These are phyloP conservation scores for Phaffia tasmanica DNA, from an alignment of 768 basidiomycete species.

Conservation along the genomic window DNA sequence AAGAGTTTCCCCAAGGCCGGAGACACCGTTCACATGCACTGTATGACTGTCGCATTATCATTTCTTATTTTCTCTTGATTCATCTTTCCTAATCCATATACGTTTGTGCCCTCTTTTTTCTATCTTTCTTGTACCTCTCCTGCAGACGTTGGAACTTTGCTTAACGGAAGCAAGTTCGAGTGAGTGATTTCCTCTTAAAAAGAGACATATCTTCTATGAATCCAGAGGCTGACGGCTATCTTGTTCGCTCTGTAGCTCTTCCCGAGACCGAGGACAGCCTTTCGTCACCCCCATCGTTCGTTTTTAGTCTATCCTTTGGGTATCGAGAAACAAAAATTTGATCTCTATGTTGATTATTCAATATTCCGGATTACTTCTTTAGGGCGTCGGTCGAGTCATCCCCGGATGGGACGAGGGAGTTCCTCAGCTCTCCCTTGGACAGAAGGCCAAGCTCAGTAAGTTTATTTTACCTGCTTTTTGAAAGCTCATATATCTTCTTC, in stretches of 20 bases:
- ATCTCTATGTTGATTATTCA: background rate
- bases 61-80: background rate
- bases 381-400: constrained; percentile 25
- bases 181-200: background rate
- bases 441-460: constrained; percentile 37
- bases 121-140: background rate
- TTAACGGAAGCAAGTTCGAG: constrained; percentile 25
- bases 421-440: constrained; percentile 36
- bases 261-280: constrained; percentile 20
- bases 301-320: background rate
- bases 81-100: background rate
- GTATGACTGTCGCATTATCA: background rate
- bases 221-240: background rate
- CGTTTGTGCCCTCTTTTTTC: too few species aligned
- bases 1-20: constrained; percentile 2
- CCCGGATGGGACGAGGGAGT: constrained; percentile 30
- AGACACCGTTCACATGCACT: constrained; percentile 19
- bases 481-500: too few species aligned
- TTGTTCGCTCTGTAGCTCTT: constrained; percentile 4
- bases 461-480: too few species aligned
- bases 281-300: constrained; percentile 21
- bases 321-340: too few species aligned
- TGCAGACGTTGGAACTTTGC: constrained; percentile 23
- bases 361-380: background rate
- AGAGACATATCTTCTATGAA: background rate